Evolutionary conservation across 768 basidiomycete species (phyloP).

Genomic region (Candolleomyces aberdarensis): DNA sequence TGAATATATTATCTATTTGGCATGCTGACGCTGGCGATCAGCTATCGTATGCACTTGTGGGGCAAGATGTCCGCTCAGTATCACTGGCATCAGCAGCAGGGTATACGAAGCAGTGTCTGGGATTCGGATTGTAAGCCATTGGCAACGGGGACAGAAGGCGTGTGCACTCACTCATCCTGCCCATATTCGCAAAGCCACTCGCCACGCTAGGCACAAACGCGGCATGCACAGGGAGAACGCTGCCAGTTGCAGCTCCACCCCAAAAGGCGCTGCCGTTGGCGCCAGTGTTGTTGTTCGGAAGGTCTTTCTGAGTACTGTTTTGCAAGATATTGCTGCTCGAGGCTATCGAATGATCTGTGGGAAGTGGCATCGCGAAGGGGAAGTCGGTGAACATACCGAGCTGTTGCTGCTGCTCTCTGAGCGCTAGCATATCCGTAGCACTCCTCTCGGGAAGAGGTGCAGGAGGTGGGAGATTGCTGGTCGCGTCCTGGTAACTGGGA

Average conservation of each 20-base stretch:
- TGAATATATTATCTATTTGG: conserved; percentile 6
- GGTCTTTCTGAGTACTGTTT: conserved; percentile 56
- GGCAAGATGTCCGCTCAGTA: conserved; percentile 83
- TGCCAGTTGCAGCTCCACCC: conserved; percentile 58
- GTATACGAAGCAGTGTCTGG: no score
- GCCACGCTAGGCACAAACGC: conserved; percentile 49
- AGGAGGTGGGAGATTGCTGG: conserved; percentile 14
- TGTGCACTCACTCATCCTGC: not conserved
- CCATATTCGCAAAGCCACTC: conserved; percentile 9
- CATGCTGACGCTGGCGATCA: conserved; percentile 19
- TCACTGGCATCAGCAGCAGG: conserved; percentile 32
- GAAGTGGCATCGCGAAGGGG: no score
- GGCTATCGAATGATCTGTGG: conserved; percentile 3
- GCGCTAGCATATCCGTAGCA: no score
- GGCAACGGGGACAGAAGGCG: no score
- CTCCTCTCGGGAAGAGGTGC: no score
- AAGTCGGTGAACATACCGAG: no score
- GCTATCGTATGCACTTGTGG: conserved; percentile 91
- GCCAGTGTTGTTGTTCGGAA: conserved; percentile 18
- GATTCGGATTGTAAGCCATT: no score
- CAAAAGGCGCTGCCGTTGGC: conserved; percentile 56
- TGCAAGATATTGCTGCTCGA: conserved; percentile 37
- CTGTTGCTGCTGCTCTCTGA: no score
- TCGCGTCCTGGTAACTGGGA: not conserved
- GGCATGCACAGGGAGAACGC: conserved; percentile 77